phyloP scores from a whole-genome alignment of 805 yeast species.

The Saccharomycopsis guyanensis region DNA sequence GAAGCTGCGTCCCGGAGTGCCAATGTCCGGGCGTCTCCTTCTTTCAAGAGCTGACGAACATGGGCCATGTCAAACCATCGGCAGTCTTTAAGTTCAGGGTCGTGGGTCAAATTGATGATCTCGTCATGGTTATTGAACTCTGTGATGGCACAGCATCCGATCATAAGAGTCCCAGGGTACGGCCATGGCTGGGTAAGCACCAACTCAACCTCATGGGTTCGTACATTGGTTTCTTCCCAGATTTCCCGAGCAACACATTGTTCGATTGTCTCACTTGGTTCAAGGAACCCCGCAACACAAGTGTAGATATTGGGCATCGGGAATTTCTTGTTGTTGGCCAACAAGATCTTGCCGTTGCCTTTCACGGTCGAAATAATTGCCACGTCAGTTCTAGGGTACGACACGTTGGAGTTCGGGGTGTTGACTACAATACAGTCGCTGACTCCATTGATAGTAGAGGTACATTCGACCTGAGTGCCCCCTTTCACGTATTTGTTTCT shows the following conservation, averaged over 20 bases:
- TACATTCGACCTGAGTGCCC: slow-evolving; percentile 54
- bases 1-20: slow-evolving; percentile 21
- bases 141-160: slow-evolving; percentile 82
- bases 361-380: slow-evolving; percentile 77
- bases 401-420: slow-evolving; percentile 46
- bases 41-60: slow-evolving; percentile 34
- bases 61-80: slow-evolving; percentile 65
- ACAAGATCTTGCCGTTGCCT: slow-evolving; percentile 51
- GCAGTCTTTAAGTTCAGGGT: slow-evolving; percentile 79
- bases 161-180: slow-evolving; percentile 86
- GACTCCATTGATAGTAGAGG: slow-evolving; percentile 30
- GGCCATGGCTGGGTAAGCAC: slow-evolving; percentile 94
- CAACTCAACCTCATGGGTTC: slow-evolving; percentile 39
- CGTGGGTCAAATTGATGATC: slow-evolving; percentile 65
- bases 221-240: slow-evolving; percentile 91
- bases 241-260: slow-evolving; percentile 80
- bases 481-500: slow-evolving; percentile 53
- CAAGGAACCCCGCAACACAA: slow-evolving; percentile 91
- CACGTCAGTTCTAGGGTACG: slow-evolving; percentile 91
- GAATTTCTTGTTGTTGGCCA: slow-evolving; percentile 67
- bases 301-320: slow-evolving; percentile 54
- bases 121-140: slow-evolving; percentile 60
- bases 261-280: slow-evolving; percentile 88
- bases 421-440: slow-evolving; percentile 29
- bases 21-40: slow-evolving; percentile 27